phyloP scores from a whole-genome alignment of 441 rosid species.

The Gossypium schwendimanii region DNA sequence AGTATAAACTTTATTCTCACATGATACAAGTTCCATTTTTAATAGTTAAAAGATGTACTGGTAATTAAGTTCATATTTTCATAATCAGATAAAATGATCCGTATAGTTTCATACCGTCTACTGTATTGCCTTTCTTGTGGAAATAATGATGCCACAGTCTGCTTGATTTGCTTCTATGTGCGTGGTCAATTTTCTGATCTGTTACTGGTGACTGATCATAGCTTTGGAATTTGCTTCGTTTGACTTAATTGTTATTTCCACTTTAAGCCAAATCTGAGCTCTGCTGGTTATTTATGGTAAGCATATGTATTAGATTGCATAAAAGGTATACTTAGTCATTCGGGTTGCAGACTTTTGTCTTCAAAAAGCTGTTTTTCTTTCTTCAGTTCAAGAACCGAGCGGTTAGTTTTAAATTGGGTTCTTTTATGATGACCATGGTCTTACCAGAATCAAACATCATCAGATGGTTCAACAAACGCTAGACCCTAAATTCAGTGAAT shows the following conservation, averaged over 20 bases:
- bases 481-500: slow-evolving; percentile 38
- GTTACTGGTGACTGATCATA: neutral
- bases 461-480: slow-evolving; percentile 51
- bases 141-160: neutral
- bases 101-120: neutral
- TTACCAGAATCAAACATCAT: slow-evolving; percentile 13
- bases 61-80: neutral
- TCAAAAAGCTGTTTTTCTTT: neutral
- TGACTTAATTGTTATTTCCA: neutral
- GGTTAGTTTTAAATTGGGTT: neutral
- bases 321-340: neutral
- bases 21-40: slow-evolving; percentile 2
- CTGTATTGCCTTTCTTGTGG: neutral
- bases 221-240: neutral
- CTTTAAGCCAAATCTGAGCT: neutral
- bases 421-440: neutral
- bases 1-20: neutral
- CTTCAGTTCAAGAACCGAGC: neutral
- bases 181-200: neutral
- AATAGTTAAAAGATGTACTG: neutral
- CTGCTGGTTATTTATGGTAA: neutral
- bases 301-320: neutral
- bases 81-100: neutral
- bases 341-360: neutral
- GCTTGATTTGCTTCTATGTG: slow-evolving; percentile 2